Evolutionary conservation across 257 asterid genomes (phyloP), one percentile per base, ranked within the genome.

Genomic region (Penstemon eatonii): DNA sequence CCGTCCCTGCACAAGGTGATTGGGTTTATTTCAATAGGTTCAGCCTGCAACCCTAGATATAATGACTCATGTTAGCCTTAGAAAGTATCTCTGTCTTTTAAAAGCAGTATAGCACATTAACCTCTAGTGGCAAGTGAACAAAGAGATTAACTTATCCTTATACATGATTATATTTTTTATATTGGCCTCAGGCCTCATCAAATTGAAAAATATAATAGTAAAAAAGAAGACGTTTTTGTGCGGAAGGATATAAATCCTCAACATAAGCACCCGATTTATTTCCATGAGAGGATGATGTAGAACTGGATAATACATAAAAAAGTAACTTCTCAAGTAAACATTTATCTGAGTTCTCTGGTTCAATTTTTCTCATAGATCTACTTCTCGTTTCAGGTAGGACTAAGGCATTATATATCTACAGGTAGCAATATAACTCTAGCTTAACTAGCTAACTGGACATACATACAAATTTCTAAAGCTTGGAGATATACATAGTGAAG

Each of bases 331-430:
- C 33, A 25, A 25, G 33, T 25, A 25, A 25, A 25, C 33, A 25
- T 25, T 25, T 25, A 25, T 25, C 33, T 25, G 51, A 8, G 4
- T 46, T 46, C 51, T 46, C 51, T 8, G 3, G 42, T 43, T 53
- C 44, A 40, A 40, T 38, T 56, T 63, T 46, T 10, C 60, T 49
- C 19, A 61, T 7, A 18, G 42, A 44, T 13, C 56, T 62, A 58
- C 63, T 50, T 41, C 68, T 66, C 47, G 45, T 66, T 41, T 58
- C 43, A 36, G 33, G 59, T 36, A 38, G 40, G 65, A 61, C 13
- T 9, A 40, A 54, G 25, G 41, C 10, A 11, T 10, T 40, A 39
- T 56, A 63, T 8, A 33, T 58, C 40, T 5, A 57, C 60, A 8
- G 47, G 19, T 56, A 58, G 44, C 11, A 63, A 62, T 39, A 38